Evolutionary conservation across 257 asterid species (phyloP), one percentile per base, ranked within the genome.

Genomic region (Solanum ossicruentum): DNA sequence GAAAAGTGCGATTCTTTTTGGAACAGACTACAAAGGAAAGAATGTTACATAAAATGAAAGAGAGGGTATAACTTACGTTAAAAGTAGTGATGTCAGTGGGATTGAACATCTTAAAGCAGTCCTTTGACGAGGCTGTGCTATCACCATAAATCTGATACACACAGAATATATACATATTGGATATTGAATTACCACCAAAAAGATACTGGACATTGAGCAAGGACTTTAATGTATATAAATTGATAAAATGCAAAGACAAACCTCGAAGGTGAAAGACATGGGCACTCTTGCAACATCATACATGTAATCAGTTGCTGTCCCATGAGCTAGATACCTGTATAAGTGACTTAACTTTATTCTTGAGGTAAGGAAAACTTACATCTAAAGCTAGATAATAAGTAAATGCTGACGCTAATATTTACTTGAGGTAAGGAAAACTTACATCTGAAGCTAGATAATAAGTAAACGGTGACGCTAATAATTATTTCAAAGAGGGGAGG

Each of bases 231-330:
- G 41, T 26, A 23, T 26, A 77, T 51, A 26, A 26, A 52, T 51
- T 51, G 65, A 77, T 26, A 8, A 77, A 83, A 82, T 58, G 58
- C 47, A 18, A 73, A 20, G 16, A 84, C 91, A 67, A 75, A 95
- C 99, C 98, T 97, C 99, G 16, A 97, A 97, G 66, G 99, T 97
- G 90, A 93, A 97, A 79, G 98, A 95, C 98, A 97, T 94, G 56
- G 99, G 98, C 73, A 97, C 97, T 91, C 96, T 91, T 79, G 95
- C 97, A 77, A 97, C 88, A 80, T 97, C 99, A 67, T 91, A 97
- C 98, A 97, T 97, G 87, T 90, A 97, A 86, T 97, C 99, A 21
- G 99, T 97, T 26, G 99, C 98, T 23, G 99, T 97, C 82, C 99
- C 99, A 70, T 95, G 99, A 58, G 99, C 99, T 41, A 97, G 93